A percentile compares a stretch with the other conserved stretches of the same genome.
These are phyloP conservation scores for Ceratocystis harringtonii DNA, from an alignment of 2,329 filamentous ascomycete genomes.

Conservation along the genomic window DNA sequence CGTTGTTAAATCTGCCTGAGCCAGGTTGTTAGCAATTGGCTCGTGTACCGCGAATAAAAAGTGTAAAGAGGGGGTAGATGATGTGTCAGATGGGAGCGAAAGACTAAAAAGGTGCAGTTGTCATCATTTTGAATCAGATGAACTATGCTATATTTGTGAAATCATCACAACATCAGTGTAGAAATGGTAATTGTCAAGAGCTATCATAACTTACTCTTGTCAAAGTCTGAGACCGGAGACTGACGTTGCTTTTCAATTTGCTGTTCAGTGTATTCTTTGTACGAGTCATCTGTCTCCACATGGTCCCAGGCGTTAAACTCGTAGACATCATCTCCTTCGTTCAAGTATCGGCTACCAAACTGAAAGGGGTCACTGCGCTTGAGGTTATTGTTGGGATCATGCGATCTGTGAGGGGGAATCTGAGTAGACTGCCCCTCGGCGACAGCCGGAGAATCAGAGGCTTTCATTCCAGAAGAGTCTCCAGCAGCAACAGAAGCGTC, in stretches of 20 bases:
- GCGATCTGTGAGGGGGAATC: slow-evolving; percentile 49
- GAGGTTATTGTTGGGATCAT: slow-evolving; percentile 56
- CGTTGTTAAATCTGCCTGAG: slow-evolving; percentile 65
- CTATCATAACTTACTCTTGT: slow-evolving; percentile 48
- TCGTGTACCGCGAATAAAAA: slow-evolving; percentile 13
- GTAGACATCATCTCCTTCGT: slow-evolving; percentile 77
- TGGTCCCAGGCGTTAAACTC: slow-evolving; percentile 99
- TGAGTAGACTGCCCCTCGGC: slow-evolving; percentile 14
- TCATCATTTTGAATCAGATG: slow-evolving; percentile 54
- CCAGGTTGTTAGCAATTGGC: slow-evolving; percentile 15
- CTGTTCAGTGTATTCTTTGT: slow-evolving; percentile 68
- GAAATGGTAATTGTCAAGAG: slow-evolving; percentile 13
- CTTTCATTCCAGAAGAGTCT: slow-evolving; percentile 9
- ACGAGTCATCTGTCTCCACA: slow-evolving; percentile 79
- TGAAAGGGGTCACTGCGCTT: slow-evolving; percentile 89
- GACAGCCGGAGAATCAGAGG: not conserved
- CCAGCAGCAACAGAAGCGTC: not conserved
- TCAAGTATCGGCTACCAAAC: slow-evolving; percentile 78
- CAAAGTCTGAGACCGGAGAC: slow-evolving; percentile 80
- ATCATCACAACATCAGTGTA: slow-evolving; percentile 38
- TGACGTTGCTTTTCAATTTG: slow-evolving; percentile 77
- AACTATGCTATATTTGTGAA: slow-evolving; percentile 48
- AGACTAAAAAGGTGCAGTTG: slow-evolving; percentile 45
- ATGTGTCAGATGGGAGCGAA: slow-evolving; percentile 58
- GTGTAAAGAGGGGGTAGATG: slow-evolving; percentile 20